Evolutionary conservation across 2,329 filamentous ascomycete genomes (phyloP), one percentile per base, ranked within the genome.

Genomic region (Penicillium corylophilum): DNA sequence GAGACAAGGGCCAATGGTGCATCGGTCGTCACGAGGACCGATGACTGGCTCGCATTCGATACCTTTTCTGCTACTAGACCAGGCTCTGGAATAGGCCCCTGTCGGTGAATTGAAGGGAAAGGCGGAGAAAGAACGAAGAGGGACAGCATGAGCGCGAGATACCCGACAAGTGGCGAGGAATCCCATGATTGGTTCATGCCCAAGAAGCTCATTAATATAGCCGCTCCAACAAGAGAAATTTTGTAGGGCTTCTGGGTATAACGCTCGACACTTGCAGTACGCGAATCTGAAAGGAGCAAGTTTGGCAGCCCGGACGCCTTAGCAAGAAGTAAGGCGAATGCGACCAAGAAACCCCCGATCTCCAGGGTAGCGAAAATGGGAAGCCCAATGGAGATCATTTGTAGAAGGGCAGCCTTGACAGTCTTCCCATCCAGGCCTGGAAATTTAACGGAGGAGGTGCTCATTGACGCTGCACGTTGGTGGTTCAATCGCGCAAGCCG

Each of bases 361-460:
- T 82, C 77, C 55, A 82, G 71, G 0, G 79, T 67, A 8, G 82
- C 79, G 61, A 82, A 84, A 60, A 82, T 79, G 1, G 82, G 82
- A 26, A 85, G 61, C 3, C 74, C 67, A 20, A 81, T 62, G 16
- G 76, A 71, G 26, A 72, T 50, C n/a, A 72, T 61, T 44, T 71
- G 74, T 16, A 65, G 59, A 15, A 70, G 44, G 16, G 70, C 64
- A 15, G 51, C 55, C 13, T 56, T 54, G 5, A 43, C 58, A 0
- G 48, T 56, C 7, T 53, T 55, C 1, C 48, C 29, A 49, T 54
- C 60, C 4, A 65, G 18, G 20, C 46, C 55, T 12, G 64, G 61
- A 5, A 62, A 50, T 43, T 59, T 60, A 20, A 53, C 36, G 1
- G 48, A 43, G 0, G 52, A 52, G 20, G 46, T 41, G 15, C 44